Base-by-base conservation (phyloP, 371 early-diverging fungal genomes). In the Rhizopus microsporus region DNA sequence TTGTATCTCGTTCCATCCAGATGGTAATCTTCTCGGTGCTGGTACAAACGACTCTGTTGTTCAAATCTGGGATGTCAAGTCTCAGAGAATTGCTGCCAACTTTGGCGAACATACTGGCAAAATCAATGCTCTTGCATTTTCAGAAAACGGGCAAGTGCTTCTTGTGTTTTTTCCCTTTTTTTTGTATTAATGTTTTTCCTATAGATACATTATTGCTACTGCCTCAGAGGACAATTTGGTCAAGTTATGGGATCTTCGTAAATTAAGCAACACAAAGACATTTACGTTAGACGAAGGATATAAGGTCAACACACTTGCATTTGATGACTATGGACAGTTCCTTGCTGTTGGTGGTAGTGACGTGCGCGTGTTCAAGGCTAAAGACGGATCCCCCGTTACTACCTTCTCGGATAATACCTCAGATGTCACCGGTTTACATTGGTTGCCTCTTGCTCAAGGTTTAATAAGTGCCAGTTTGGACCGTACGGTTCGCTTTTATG, bases 161-260 rank as follows among this genome's bases (percentile, higher is more conserved):
- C 12, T 30, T 47, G 9, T 51, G 46, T 34, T 44, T 62, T 40
- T 39, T 42, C 34, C 38, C n/a, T 46, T 38, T 46, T 45, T 23
- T 23, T 23, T 23, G 2, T 23, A 23, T 23, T 23, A 23, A 35
- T 48, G n/a, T 29, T 40, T 39, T 48, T 60, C 37, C 29, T 34
- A 16, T 57, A 67, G 92, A 52, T 94, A 94, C 70, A 82, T 91
- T 59, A 78, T 96, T 56, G 94, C 92, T 8, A 88, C 94, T 7
- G 82, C 86, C 13, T 75, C 84, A 0, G 84, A 86, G 62, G 83
- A 88, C 37, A 80, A 84, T 55, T 67, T 88, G 16, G 92, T 93
- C 10, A 86, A 87, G 54, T 66, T 95, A 46, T 97, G 95, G 95
- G 95, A 95, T 81, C 80, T 97, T 55, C 88, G 96, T 61, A 95